Evolutionary conservation across 2,329 filamentous ascomycete genomes (phyloP).

Genomic region (Ophiostoma pallidulum): DNA sequence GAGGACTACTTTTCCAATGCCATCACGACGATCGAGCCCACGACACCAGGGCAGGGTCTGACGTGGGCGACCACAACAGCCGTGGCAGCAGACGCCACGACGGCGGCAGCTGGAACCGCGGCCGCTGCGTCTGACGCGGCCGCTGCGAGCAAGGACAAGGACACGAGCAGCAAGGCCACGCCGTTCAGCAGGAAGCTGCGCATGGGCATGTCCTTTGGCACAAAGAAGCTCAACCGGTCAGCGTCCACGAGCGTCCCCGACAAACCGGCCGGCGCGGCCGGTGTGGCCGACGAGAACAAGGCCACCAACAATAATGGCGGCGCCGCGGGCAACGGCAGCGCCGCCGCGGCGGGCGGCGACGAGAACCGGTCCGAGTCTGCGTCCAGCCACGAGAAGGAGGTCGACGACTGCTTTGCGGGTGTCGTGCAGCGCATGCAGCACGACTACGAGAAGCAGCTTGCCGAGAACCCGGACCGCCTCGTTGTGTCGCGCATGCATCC

Average conservation of each 20-base stretch:
- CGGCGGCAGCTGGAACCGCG: conserved; percentile 15
- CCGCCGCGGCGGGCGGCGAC: neutral
- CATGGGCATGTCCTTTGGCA: conserved; percentile 65
- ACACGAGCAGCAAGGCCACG: conserved; percentile 45
- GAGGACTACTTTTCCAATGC: conserved; percentile 71
- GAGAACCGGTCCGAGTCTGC: conserved; percentile 8
- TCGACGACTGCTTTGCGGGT: conserved; percentile 67
- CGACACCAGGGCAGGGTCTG: conserved; percentile 30
- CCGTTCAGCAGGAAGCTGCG: conserved; percentile 80
- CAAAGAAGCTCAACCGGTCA: conserved; percentile 73
- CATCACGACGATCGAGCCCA: conserved; percentile 39
- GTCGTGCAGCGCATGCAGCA: conserved; percentile 63
- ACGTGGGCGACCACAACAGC: conserved; percentile 33
- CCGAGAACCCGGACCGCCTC: conserved; percentile 42
- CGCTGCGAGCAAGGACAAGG: neutral
- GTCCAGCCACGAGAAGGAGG: conserved; percentile 52
- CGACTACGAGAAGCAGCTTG: conserved; percentile 60
- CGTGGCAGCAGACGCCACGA: conserved; percentile 32
- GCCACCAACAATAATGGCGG: conserved; percentile 39
- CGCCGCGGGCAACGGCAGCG: neutral
- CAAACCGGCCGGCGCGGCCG: conserved; percentile 54
- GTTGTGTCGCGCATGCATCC: conserved; percentile 59
- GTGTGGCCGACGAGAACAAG: conserved; percentile 56
- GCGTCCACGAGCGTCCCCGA: conserved; percentile 55
- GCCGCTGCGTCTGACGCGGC: neutral